Conservation (phyloP, 225 moss, liverwort and hornwort genomes). For the Sphagnum tenellum region DNA sequence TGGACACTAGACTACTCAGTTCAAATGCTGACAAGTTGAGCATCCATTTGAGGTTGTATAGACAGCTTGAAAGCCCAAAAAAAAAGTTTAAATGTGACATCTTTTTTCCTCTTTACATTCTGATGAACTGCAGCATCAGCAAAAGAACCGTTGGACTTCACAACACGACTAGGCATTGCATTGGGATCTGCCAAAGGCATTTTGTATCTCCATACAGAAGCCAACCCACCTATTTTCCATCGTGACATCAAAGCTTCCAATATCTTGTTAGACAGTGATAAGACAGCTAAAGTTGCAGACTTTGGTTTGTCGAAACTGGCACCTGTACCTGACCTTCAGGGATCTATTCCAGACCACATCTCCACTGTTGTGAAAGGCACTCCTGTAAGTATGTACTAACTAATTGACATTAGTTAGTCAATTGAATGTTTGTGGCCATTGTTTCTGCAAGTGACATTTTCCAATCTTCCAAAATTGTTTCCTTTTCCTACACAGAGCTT, state of each 20-base stretch:
- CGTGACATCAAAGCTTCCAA: not conserved
- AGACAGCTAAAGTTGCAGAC: conserved; percentile 10
- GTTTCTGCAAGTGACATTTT: no score
- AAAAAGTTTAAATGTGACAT: no score
- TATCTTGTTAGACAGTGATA: conserved; percentile 1
- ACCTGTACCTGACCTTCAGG: conserved; percentile 7
- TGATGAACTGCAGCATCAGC: not conserved
- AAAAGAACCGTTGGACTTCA: conserved; percentile 4
- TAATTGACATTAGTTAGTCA: not conserved
- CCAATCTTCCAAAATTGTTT: not conserved
- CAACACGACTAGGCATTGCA: conserved; percentile 12
- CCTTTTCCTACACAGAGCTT: not conserved
- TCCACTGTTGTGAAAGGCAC: conserved; percentile 11
- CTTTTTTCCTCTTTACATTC: no score
- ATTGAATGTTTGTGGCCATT: no score
- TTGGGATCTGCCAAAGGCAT: conserved; percentile 15
- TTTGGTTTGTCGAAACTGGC: conserved; percentile 13
- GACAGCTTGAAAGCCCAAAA: no score
- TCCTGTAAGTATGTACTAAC: conserved; percentile 2
- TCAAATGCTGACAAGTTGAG: no score
- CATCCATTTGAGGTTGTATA: no score
- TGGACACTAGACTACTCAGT: no score
- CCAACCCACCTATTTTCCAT: not conserved
- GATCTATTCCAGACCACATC: conserved; percentile 3
- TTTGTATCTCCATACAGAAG: not conserved